Base-by-base conservation (phyloP, 1,284 basidiomycete genomes). In the Malassezia caprae region DNA sequence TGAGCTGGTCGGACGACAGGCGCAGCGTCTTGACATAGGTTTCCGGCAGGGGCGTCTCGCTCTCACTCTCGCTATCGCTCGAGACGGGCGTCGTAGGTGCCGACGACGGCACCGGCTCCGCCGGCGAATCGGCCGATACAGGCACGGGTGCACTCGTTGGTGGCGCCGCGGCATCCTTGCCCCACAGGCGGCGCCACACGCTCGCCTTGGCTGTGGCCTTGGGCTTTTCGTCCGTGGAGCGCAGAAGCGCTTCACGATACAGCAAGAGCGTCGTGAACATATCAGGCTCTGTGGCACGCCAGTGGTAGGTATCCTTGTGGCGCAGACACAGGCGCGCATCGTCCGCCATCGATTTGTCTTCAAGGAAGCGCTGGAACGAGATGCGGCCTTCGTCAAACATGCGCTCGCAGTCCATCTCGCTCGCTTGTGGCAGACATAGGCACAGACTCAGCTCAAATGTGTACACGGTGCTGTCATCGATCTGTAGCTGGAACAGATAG, bases 11-110 rank as follows among this genome's bases (percentile, higher is more conserved):
- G 5, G 86, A 88, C 0, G 87, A 85, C 45, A 90, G 76, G 3
- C 94, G 82, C 52, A 99, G 76, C 0, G 94, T 93, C 79, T 99
- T 99, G 19, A 88, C 91, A 71, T 84, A 98, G 48, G 80, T 79
- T 68, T 81, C 83, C 64, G 79, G 81, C 60, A 28, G 45, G 15
- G 50, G 34, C 15, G 45, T 21, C 12, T 35, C 23, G 12, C 8
- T 13, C 2, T 15, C 6, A 4, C 41, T 19, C 26, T 32, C 28
- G 28, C 19, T 35, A 19, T 11, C 30, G 10, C 28, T 8, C 3
- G 31, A 19, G 11, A 30, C 30, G 24, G 21, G 15, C 19, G 27
- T 26, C 24, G 41, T 26, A 35, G 21, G 23, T 13, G 28, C 21
- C 1, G 30, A 32, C n/a, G 17, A 17, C 5, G 44, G n/a, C 27